Evolutionary conservation across 768 basidiomycete species (phyloP), one percentile per base, ranked within the genome.

Genomic region (Leccinum subtestaceum): DNA sequence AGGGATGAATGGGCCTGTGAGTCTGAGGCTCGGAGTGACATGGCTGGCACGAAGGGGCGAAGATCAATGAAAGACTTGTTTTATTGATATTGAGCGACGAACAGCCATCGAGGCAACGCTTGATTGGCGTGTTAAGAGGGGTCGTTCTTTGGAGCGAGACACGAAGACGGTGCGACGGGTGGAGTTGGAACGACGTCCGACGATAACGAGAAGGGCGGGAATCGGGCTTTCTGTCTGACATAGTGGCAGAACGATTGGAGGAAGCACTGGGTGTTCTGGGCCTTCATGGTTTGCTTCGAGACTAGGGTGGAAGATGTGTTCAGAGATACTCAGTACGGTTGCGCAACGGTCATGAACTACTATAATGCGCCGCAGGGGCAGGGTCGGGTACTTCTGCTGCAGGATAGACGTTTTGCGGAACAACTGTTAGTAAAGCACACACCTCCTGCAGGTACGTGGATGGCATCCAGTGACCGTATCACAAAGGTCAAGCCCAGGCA

Each of bases 71-170:
- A 43, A 45, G 43, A 19, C 43, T 19, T 45, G 43, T 19, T 45
- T 5, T 45, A 45, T 45, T 36, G 46, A 4, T 23, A 13, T 49
- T 21, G 67, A 54, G 60, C 52, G 66, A 68, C 52, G 15, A 50
- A 66, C 66, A 55, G 69, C 45, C 60, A 48, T 12, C 36, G 45
- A 45, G 21, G 36, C 62, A 70, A 69, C 62, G 66, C 63, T 70
- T 65, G 54, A 62, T 63, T 54, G 60, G 69, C 60, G 59, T 67
- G 67, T 52, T 19, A 11, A n/a, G 53, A 51, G 43, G 52, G 43
- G 43, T 9, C 45, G 50, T 38, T 52, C 29, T 23, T 9, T 10
- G 11, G 9, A 55, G 56, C 54, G 43, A 38, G 17, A 52, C 21
- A 23, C 15, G 43, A 13, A 3, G 17, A 17, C 13, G 2, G 43